phyloP scores from a whole-genome alignment of 1,284 basidiomycete species.

The Microbotryum intermedium region DNA sequence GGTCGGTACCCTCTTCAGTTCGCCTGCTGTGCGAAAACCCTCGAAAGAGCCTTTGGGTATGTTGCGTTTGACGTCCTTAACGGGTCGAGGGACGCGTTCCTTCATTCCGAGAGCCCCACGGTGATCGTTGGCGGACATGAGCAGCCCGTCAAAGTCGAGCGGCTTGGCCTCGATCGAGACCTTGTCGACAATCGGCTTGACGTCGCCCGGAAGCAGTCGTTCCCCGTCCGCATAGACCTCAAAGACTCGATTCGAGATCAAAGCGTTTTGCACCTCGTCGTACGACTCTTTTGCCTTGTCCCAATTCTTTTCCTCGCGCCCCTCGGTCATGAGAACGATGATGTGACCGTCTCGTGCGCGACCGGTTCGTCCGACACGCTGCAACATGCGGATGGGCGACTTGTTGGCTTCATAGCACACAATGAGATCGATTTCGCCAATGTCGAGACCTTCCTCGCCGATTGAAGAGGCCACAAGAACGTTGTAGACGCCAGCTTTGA shows the following conservation, averaged over 20 bases:
- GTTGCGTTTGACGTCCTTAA: conserved; percentile 33
- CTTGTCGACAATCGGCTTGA: conserved; percentile 69
- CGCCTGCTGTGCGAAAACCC: conserved; percentile 29
- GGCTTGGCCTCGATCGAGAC: conserved; percentile 52
- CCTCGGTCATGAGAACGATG: conserved; percentile 84
- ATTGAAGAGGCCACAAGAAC: conserved; percentile 93
- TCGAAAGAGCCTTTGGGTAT: conserved; percentile 33
- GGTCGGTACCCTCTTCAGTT: conserved; percentile 6
- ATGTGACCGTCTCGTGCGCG: conserved; percentile 84
- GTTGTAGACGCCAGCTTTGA: conserved; percentile 81
- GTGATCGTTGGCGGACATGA: conserved; percentile 10
- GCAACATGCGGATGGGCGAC: conserved; percentile 93
- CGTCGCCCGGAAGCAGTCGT: conserved; percentile 68
- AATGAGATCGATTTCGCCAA: conserved; percentile 96
- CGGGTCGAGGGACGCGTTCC: neutral
- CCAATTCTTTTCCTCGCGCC: conserved; percentile 79
- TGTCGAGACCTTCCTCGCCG: conserved; percentile 98
- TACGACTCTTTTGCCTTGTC: conserved; percentile 82
- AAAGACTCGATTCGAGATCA: conserved; percentile 68
- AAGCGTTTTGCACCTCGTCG: conserved; percentile 78
- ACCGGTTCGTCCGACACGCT: conserved; percentile 92
- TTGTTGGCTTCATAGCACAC: conserved; percentile 96
- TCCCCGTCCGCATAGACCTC: conserved; percentile 88
- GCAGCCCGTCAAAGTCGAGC: conserved; percentile 36
- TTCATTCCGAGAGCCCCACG: neutral